Evolutionary conservation across 441 rosid species (phyloP), one percentile per base, ranked within the genome.

Genomic region (Pelargonium citronellum): DNA sequence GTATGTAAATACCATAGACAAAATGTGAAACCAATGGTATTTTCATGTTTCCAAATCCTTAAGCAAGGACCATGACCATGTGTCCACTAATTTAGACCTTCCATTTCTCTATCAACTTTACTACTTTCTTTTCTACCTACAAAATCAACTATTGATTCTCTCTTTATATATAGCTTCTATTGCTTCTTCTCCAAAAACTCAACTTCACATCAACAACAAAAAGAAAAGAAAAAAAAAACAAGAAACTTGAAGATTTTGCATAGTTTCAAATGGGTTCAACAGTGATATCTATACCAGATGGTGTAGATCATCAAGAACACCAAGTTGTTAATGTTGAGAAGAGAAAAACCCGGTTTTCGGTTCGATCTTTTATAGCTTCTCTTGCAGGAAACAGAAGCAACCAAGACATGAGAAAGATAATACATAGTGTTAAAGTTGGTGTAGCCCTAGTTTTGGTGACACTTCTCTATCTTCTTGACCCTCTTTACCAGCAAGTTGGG

Each of bases 401-500:
- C 64, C 62, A 73, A 13, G 80, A 71, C 7, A 51, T 55, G 70
- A 87, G 84, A 58, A 83, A 72, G 71, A 34, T 73, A 30, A 74
- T 81, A 13, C 95, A 89, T 16, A 78, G 90, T 57, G 3, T 84
- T 53, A 87, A 89, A 69, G 91, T 86, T 51, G 95, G 89, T 69
- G 61, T 84, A 22, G 86, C 95, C 49, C 85, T 89, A 2, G 86
- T 84, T 43, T 39, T 84, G 43, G 91, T 86, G 57, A 83, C 91
- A 19, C 87, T 87, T 41, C 79, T 89, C 67, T 89, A 79, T 78
- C 81, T 87, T 13, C 73, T 89, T 16, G 77, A 86, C 44, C 84
- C 90, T 15, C 74, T 89, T 37, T 89, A 86, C 51, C 9, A 74
- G 0, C 74, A 80, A 75, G 83, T 85, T 7, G 89, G 88, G 44